Base-by-base conservation (phyloP, 768 basidiomycete genomes). In the Asterophora lycoperdoides region DNA sequence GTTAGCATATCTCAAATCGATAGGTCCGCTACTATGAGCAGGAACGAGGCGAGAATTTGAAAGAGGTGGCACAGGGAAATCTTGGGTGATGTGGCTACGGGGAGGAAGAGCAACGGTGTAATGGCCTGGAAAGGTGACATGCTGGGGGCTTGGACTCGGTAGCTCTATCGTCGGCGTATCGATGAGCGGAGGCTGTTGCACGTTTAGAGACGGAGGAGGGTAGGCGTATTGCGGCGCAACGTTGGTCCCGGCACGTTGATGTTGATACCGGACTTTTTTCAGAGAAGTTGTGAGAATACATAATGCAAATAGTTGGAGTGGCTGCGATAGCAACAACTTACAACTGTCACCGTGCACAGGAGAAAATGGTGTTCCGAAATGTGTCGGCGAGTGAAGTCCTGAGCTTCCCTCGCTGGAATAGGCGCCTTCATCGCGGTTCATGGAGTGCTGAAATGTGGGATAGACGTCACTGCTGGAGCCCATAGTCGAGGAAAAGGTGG, bases 361-460 rank as follows among this genome's bases (percentile, higher is more conserved):
- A 64, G 73, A 69, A 56, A 70, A 75, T 20, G 70, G 69, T 41
- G 75, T 63, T 48, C 70, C 72, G 67, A 84, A 83, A 44, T 47
- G 51, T 5, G 81, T 75, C 56, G 87, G 86, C 2, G 86, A 87
- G 58, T 86, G 84, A 18, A 88, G 67, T 52, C 83, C 85, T 44
- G 86, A 87, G 61, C 83, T 80, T 60, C 86, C 86, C 61, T 87
- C 85, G 64, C 82, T 84, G 18, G 83, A 85, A 67, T 81, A 83
- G 37, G 77, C 75, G 33, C 82, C 78, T 59, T 86, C 84, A 62
- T 86, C 86, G 50, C 73, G 66, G 52, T 74, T 68, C 64, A 77
- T 73, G 50, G 61, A 54, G 48, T 71, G 68, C 41, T 76, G 76
- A 65, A 80, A 81, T 14, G 80, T 76, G 10, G 80, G 70, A 61